phyloP scores from a whole-genome alignment of 2,329 filamentous ascomycete genomes.

The Fonsecaea monophora region DNA sequence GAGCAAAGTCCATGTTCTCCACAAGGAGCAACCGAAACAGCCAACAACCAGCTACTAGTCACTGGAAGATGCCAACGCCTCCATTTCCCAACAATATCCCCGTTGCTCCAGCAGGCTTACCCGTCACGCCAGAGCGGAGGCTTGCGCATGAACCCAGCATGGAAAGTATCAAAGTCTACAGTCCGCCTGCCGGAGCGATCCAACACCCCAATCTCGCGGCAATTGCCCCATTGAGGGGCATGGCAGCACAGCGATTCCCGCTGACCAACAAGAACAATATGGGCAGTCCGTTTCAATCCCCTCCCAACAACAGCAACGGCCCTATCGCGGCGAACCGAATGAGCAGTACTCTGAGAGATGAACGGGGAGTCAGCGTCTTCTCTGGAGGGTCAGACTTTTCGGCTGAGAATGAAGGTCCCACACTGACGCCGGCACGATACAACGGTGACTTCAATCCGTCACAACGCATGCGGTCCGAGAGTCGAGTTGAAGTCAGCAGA shows the following conservation, averaged over 20 bases:
- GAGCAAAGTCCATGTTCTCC: conserved; percentile 39
- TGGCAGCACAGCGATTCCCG: conserved; percentile 34
- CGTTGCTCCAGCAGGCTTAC: conserved; percentile 32
- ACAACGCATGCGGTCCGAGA: conserved; percentile 21
- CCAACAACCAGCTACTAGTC: conserved; percentile 22
- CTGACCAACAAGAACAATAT: conserved; percentile 21
- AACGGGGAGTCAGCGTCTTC: conserved; percentile 30
- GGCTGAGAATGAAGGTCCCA: conserved; percentile 17
- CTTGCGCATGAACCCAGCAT: conserved; percentile 44
- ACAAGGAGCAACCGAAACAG: conserved; percentile 32
- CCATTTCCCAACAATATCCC: conserved; percentile 35
- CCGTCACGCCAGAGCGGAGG: conserved; percentile 42
- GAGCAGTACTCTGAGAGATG: conserved; percentile 21
- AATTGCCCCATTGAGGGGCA: conserved; percentile 37
- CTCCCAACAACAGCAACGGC: conserved; percentile 26
- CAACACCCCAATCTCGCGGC: conserved; percentile 30
- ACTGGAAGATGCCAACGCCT: conserved; percentile 41
- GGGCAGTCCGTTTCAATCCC: conserved; percentile 39
- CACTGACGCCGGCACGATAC: conserved; percentile 36
- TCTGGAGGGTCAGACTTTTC: conserved; percentile 27
- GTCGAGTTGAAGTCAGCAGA: conserved; percentile 25
- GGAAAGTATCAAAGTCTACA: conserved; percentile 57
- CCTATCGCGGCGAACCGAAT: conserved; percentile 12
- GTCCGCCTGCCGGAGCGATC: conserved; percentile 47
- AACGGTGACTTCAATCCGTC: conserved; percentile 22